phyloP scores from a whole-genome alignment of 2,329 filamentous ascomycete genomes.

The Botrytis paeoniae region DNA sequence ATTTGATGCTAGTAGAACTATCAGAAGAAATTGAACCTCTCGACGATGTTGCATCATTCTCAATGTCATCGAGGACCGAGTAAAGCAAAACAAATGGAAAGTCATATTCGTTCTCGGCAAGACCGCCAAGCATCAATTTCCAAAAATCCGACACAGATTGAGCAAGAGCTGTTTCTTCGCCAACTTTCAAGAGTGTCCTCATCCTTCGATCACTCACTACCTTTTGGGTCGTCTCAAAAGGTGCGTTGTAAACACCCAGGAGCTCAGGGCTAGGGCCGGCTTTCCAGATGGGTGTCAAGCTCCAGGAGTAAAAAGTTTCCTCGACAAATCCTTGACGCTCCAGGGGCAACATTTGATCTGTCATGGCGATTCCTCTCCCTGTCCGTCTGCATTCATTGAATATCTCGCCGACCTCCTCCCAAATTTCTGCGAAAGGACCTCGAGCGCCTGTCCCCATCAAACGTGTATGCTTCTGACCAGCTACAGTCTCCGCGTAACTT shows the following conservation, averaged over 20 bases:
- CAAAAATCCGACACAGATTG: conserved; percentile 71
- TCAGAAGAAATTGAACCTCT: conserved; percentile 62
- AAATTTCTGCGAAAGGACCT: conserved; percentile 68
- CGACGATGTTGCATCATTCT: conserved; percentile 47
- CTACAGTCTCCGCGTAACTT: conserved; percentile 64
- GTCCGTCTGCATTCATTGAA: conserved; percentile 65
- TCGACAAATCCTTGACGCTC: conserved; percentile 63
- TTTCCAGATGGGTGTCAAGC: conserved; percentile 64
- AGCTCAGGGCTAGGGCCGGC: conserved; percentile 68
- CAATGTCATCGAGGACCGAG: conserved; percentile 65
- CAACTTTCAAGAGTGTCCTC: conserved; percentile 72
- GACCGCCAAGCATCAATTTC: conserved; percentile 61
- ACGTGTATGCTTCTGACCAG: conserved; percentile 70
- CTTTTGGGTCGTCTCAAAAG: conserved; percentile 74
- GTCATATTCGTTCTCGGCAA: conserved; percentile 71
- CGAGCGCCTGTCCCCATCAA: conserved; percentile 55
- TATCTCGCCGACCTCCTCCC: conserved; percentile 64
- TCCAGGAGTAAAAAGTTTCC: conserved; percentile 82
- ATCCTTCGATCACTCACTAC: conserved; percentile 74
- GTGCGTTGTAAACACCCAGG: conserved; percentile 66
- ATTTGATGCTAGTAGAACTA: conserved; percentile 57
- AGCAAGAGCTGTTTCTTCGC: conserved; percentile 68
- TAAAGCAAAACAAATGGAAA: conserved; percentile 75
- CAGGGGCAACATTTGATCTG: conserved; percentile 74
- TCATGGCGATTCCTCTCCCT: conserved; percentile 75